A percentile compares a stretch with the other conserved stretches of the same genome.
phyloP scores from a whole-genome alignment of 192 early-diverging fungal genomes.

The Podila epigama region DNA sequence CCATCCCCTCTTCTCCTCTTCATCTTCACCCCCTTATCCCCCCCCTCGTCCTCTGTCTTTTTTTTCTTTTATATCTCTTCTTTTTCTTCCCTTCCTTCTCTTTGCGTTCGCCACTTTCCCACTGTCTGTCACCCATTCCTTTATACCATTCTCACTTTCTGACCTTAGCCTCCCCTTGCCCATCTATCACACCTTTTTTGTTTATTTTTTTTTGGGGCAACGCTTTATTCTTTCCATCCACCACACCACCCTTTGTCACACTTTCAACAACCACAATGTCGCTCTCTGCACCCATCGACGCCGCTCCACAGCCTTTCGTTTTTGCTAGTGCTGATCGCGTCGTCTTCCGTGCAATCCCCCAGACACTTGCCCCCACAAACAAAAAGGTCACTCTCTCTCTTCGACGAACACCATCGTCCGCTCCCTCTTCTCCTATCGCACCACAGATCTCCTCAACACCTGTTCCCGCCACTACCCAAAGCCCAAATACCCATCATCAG shows the following conservation, averaged over 20 bases:
- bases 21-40: neutral
- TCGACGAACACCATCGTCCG: slow-evolving; percentile 10
- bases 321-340: slow-evolving; percentile 43
- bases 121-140: neutral
- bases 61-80: neutral
- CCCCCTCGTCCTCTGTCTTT: neutral
- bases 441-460: neutral
- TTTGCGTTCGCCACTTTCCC: neutral
- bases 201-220: neutral
- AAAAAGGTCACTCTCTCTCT: slow-evolving; percentile 43
- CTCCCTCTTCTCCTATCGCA: neutral
- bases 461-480: slow-evolving; percentile 19
- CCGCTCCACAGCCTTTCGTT: slow-evolving; percentile 25
- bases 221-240: neutral
- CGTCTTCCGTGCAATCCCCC: slow-evolving; percentile 39
- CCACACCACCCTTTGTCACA: neutral
- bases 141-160: neutral
- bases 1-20: neutral
- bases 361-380: slow-evolving; percentile 42
- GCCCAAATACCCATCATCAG: slow-evolving; percentile 27
- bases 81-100: neutral
- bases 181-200: neutral
- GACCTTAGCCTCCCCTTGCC: neutral
- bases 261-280: slow-evolving; percentile 13
- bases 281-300: slow-evolving; percentile 15